Evolutionary conservation across 2,329 filamentous ascomycete species (phyloP).

Genomic region (Fusarium burgessii): DNA sequence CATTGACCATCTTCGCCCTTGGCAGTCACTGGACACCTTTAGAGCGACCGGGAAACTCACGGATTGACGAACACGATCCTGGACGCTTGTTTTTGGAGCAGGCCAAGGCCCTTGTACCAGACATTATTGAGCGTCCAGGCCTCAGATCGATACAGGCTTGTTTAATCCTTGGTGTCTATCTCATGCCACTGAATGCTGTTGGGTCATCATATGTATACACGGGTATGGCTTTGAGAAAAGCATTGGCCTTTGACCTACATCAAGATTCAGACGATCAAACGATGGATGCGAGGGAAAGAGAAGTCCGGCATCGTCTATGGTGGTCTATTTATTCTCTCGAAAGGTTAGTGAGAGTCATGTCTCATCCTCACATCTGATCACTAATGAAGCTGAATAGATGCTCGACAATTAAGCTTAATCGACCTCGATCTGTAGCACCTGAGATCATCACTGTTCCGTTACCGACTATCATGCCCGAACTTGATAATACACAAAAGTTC

Average conservation of each 20-base stretch:
- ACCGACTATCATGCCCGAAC: not conserved
- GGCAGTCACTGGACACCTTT: constrained; percentile 1
- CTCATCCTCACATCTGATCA: rapidly evolving
- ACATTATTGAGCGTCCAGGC: not conserved
- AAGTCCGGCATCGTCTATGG: not conserved
- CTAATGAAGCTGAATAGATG: not conserved
- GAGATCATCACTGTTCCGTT: not conserved
- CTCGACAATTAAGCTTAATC: not conserved
- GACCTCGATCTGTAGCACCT: not conserved
- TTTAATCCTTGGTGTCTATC: not conserved
- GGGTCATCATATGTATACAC: not conserved
- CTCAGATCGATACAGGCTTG: constrained; percentile 2
- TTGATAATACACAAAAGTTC: not conserved
- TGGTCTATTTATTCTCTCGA: constrained; percentile 4
- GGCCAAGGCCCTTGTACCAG: not conserved
- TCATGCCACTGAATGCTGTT: not conserved
- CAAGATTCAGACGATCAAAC: not conserved
- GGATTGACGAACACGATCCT: not conserved
- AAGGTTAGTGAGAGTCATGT: not conserved
- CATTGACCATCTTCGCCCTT: constrained; percentile 2
- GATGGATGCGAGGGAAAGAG: not conserved
- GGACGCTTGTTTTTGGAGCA: not conserved
- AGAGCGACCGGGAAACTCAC: not conserved
- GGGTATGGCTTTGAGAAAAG: constrained; percentile 1
- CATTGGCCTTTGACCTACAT: not conserved